These are phyloP conservation scores for Apiospora saccharicola DNA, from an alignment of 2,329 filamentous ascomycete species.

Conservation along the genomic window DNA sequence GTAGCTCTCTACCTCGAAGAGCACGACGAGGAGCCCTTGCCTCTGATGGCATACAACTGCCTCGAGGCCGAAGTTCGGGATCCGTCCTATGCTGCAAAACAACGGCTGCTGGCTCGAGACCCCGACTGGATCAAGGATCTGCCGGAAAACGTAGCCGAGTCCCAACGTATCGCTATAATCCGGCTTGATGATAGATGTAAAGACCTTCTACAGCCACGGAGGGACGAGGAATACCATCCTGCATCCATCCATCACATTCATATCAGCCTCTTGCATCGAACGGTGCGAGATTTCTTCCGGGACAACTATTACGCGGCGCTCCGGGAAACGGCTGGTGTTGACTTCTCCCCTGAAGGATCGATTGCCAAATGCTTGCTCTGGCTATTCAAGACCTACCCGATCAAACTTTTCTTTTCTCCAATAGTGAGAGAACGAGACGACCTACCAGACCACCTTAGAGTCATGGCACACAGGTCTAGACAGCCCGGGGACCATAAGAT, in stretches of 20 bases:
- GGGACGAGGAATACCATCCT: not conserved
- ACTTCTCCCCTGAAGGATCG: not conserved
- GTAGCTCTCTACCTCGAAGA: not conserved
- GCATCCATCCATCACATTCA: not conserved
- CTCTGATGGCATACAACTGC: slow-evolving; percentile 1
- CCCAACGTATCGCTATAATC: not conserved
- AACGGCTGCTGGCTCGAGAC: not conserved
- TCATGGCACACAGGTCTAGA: too few species aligned
- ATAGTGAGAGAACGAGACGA: not conserved
- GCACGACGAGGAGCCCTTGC: not conserved
- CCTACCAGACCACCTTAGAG: not conserved
- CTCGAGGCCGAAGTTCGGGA: not conserved
- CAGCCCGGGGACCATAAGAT: not conserved
- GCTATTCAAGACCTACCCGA: slow-evolving; percentile 2
- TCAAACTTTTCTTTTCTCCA: not conserved
- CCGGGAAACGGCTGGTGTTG: not conserved
- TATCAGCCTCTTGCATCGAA: not conserved
- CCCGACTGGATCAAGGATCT: not conserved
- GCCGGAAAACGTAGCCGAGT: not conserved
- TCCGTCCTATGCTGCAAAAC: not conserved
- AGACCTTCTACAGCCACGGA: not conserved
- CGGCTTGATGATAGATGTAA: not conserved
- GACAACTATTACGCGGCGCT: not conserved
- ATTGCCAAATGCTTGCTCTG: not conserved
- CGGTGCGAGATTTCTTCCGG: not conserved